These are phyloP conservation scores for Lathyrus tuberosus DNA, from an alignment of 306 rosid genomes.

Conservation along the genomic window DNA sequence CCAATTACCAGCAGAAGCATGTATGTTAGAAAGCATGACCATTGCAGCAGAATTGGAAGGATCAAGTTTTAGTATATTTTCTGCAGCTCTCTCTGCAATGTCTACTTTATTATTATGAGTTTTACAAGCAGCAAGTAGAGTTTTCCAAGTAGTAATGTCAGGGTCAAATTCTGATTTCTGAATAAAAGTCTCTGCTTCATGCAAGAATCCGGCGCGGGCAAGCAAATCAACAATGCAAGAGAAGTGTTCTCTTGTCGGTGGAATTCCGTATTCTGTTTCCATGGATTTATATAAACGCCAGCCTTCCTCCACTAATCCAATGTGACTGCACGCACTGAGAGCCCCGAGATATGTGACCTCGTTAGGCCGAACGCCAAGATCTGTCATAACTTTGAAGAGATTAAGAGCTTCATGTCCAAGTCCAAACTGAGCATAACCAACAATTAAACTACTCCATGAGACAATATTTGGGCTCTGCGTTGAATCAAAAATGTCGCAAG, in stretches of 20 bases:
- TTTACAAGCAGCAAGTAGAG: constrained; percentile 72
- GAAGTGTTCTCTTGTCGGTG: constrained; percentile 65
- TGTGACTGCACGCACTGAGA: constrained; percentile 79
- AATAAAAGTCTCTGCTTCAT: constrained; percentile 66
- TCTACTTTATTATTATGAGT: constrained; percentile 66
- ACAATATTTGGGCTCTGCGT: constrained; percentile 57
- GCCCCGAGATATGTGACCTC: constrained; percentile 70
- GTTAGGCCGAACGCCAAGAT: constrained; percentile 58
- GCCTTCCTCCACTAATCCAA: constrained; percentile 81
- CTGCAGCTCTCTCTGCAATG: constrained; percentile 68
- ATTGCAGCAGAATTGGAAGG: constrained; percentile 70
- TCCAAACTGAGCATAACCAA: constrained; percentile 76
- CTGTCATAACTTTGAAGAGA: constrained; percentile 61
- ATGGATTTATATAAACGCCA: constrained; percentile 54
- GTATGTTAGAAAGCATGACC: constrained; percentile 65
- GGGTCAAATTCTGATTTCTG: constrained; percentile 54
- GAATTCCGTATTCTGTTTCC: constrained; percentile 63
- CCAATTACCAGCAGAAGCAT: constrained; percentile 71
- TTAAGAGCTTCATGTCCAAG: constrained; percentile 67
- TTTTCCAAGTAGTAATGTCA: constrained; percentile 73
- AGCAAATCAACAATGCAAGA: constrained; percentile 87
- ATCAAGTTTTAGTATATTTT: constrained; percentile 62
- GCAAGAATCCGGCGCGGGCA: constrained; percentile 72
- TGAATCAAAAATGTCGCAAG: constrained; percentile 57
- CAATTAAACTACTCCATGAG: constrained; percentile 87